phyloP scores from a whole-genome alignment of 1,284 basidiomycete genomes.

The Melampsora americana region DNA sequence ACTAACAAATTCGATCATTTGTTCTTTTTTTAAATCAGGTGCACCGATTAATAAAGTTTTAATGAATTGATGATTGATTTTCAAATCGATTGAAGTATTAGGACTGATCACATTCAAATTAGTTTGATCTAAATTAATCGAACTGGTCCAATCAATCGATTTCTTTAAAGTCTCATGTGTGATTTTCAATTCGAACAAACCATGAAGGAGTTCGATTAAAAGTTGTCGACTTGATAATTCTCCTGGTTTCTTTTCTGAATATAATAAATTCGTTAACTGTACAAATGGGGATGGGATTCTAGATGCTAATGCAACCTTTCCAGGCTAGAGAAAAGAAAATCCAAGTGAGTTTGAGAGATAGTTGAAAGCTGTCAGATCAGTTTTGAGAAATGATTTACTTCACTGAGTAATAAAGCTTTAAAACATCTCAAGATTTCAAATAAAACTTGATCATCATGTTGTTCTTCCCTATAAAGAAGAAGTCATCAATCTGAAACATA shows the following conservation, averaged over 20 bases:
- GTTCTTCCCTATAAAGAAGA: conserved; percentile 71
- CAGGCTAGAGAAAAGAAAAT: conserved; percentile 50
- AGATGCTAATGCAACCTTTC: conserved; percentile 67
- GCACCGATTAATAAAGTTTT: conserved; percentile 18
- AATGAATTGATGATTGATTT: conserved; percentile 1
- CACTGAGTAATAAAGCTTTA: conserved; percentile 85
- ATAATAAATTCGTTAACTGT: conserved; percentile 76
- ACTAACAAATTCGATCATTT: conserved; percentile 35
- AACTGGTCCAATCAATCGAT: background rate
- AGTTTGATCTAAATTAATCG: conserved; percentile 56
- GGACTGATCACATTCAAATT: conserved; percentile 50
- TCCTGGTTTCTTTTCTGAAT: conserved; percentile 95
- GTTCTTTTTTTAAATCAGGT: conserved; percentile 27
- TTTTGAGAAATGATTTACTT: conserved; percentile 72
- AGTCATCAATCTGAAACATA: conserved; percentile 20
- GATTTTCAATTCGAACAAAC: conserved; percentile 68
- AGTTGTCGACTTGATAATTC: conserved; percentile 84
- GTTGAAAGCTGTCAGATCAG: no score
- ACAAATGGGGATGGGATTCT: conserved; percentile 80
- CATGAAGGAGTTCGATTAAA: conserved; percentile 76
- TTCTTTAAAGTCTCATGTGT: conserved; percentile 52
- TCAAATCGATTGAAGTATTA: conserved; percentile 55
- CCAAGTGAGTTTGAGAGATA: no score
- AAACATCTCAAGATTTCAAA: conserved; percentile 89
- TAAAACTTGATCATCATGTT: conserved; percentile 90